Conservation (phyloP, 2,329 filamentous ascomycete species). For the Aspergillus sp. region DNA sequence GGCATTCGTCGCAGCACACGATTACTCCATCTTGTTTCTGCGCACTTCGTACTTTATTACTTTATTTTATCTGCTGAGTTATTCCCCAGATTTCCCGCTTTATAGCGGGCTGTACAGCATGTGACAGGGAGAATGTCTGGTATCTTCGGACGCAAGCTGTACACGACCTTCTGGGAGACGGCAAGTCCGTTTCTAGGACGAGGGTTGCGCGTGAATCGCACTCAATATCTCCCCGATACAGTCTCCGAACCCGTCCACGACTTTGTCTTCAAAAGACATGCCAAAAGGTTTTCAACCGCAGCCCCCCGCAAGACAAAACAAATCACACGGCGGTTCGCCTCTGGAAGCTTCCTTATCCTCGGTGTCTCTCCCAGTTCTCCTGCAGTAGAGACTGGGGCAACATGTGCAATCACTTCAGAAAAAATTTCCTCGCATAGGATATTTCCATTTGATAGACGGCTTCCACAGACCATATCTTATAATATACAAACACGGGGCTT, state of each 20-base stretch:
- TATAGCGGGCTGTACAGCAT: conserved; percentile 37
- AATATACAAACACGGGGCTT: conserved; percentile 32
- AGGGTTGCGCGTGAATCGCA: conserved; percentile 27
- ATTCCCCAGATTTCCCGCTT: background rate
- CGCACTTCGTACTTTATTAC: background rate
- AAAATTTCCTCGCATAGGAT: conserved; percentile 29
- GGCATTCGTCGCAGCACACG: background rate
- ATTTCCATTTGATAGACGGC: conserved; percentile 19
- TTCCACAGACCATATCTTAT: conserved; percentile 16
- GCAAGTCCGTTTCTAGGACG: conserved; percentile 34
- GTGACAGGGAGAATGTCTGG: conserved; percentile 47
- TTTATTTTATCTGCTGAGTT: background rate
- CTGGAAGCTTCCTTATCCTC: conserved; percentile 55
- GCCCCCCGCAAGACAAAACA: conserved; percentile 33
- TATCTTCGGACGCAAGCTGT: conserved; percentile 48
- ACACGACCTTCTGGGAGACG: conserved; percentile 44
- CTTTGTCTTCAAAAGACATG: conserved; percentile 17
- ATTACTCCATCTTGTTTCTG: background rate
- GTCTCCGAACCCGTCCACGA: conserved; percentile 14
- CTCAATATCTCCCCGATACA: conserved; percentile 18
- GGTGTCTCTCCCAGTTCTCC: conserved; percentile 39
- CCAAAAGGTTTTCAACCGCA: conserved; percentile 22
- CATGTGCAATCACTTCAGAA: conserved; percentile 31
- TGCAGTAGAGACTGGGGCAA: conserved; percentile 33
- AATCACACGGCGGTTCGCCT: conserved; percentile 54